These are phyloP conservation scores for Pseudogymnoascus destructans DNA, from an alignment of 2,329 filamentous ascomycete genomes.

Conservation along the genomic window DNA sequence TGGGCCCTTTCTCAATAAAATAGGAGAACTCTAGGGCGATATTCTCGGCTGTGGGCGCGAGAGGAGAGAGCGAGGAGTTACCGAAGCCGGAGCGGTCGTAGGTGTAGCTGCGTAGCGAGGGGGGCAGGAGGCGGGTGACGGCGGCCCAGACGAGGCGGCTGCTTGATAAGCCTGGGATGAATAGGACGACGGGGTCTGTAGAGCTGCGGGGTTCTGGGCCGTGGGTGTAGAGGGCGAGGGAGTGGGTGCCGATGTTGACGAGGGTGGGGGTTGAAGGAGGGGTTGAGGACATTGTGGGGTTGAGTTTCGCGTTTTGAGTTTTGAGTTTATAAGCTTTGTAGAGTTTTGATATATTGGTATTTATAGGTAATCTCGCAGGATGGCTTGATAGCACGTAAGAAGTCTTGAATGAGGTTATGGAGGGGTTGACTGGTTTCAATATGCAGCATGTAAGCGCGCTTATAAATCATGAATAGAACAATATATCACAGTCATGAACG, in stretches of 20 bases:
- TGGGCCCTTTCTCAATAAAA: constrained; percentile 11
- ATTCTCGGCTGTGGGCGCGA: constrained; percentile 11
- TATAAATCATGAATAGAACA: neutral
- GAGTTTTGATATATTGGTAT: neutral
- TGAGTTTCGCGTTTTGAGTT: neutral
- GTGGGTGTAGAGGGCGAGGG: constrained; percentile 11
- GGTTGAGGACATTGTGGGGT: neutral
- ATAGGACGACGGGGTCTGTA: constrained; percentile 10
- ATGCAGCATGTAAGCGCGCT: neutral
- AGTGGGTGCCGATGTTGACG: constrained; percentile 13
- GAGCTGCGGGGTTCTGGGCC: constrained; percentile 10
- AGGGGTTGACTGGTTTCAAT: neutral
- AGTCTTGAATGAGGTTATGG: neutral
- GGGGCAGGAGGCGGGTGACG: constrained; percentile 8
- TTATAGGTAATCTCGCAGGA: neutral
- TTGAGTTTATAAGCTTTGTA: neutral
- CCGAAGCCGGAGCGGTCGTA: constrained; percentile 17
- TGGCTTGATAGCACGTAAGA: neutral
- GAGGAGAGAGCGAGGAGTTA: constrained; percentile 10
- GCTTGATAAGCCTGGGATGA: constrained; percentile 13
- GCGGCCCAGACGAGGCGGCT: constrained; percentile 13
- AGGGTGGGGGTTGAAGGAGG: neutral
- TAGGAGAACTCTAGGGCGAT: constrained; percentile 14
- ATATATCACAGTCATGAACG: neutral
- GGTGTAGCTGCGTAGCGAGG: constrained; percentile 9